phyloP scores from a whole-genome alignment of 352 stramenopile species.

The Globisporangium polare region DNA sequence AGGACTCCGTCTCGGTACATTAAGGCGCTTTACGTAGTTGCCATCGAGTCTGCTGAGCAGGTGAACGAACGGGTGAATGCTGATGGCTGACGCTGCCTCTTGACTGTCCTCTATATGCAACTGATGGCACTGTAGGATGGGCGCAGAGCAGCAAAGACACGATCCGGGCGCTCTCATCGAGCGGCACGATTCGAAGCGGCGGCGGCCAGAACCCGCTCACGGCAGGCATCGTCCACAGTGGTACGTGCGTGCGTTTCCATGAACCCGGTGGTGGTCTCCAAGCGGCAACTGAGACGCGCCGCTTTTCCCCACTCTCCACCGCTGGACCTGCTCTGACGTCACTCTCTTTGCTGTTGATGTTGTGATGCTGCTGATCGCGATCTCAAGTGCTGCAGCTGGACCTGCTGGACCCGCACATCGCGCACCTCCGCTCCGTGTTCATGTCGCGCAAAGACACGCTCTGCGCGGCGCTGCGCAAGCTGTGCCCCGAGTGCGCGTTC shows the following conservation, averaged over 20 bases:
- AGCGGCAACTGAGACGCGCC: background rate
- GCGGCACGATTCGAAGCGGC: constrained; percentile 84
- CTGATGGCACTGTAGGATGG: constrained; percentile 34
- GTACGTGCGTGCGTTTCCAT: constrained; percentile 24
- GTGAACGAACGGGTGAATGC: background rate
- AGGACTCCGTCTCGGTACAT: constrained; percentile 83
- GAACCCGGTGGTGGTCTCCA: constrained; percentile 3
- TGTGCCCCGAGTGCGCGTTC: constrained; percentile 48
- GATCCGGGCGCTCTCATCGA: constrained; percentile 50
- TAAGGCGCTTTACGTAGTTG: no score
- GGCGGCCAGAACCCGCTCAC: constrained; percentile 91
- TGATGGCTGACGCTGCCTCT: background rate
- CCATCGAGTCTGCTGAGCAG: background rate
- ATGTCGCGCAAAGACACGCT: constrained; percentile 38
- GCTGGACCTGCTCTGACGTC: constrained; percentile 25
- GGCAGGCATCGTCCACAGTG: constrained; percentile 72
- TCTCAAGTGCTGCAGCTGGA: constrained; percentile 57
- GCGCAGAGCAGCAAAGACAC: constrained; percentile 52
- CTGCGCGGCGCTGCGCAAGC: constrained; percentile 37
- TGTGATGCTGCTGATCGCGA: background rate
- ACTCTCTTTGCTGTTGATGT: constrained; percentile 21
- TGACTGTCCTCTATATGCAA: background rate
- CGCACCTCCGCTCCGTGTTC: constrained; percentile 39
- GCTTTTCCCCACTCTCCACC: background rate
- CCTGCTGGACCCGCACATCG: constrained; percentile 46